Evolutionary conservation across 1,284 basidiomycete genomes (phyloP).

Genomic region (Ganoderma boninense): DNA sequence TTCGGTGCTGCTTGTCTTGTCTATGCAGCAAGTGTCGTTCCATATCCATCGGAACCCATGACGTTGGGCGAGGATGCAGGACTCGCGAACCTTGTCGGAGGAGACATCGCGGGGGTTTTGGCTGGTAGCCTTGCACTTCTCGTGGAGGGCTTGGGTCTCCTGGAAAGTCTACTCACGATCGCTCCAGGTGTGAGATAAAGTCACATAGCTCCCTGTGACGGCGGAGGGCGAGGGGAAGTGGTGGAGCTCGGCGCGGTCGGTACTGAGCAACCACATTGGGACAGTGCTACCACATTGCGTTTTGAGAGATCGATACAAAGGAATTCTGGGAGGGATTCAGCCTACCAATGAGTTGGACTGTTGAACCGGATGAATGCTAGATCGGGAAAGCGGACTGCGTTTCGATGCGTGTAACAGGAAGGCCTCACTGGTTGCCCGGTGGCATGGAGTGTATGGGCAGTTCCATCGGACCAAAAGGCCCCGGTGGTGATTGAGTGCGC

Average conservation of each 20-base stretch:
- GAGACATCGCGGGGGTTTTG: too few species aligned
- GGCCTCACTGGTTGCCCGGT: too few species aligned
- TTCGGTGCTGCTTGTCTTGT: slow-evolving; percentile 25
- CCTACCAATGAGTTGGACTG: too few species aligned
- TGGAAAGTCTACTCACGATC: slow-evolving; percentile 11
- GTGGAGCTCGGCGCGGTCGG: neutral
- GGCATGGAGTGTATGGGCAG: neutral
- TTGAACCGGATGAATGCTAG: too few species aligned
- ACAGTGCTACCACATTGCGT: neutral
- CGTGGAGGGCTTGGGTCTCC: neutral
- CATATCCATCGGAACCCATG: slow-evolving; percentile 14
- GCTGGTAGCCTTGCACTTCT: too few species aligned
- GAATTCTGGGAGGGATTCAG: too few species aligned
- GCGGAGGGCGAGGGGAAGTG: neutral
- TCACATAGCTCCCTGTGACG: slow-evolving; percentile 7
- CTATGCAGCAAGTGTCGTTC: slow-evolving; percentile 26
- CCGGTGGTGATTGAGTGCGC: neutral
- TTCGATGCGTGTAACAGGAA: too few species aligned
- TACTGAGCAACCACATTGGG: neutral
- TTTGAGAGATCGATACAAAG: too few species aligned
- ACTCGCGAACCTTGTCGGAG: neutral
- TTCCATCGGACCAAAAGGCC: slow-evolving; percentile 11
- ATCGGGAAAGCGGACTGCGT: too few species aligned
- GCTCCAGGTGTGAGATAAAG: slow-evolving; percentile 13
- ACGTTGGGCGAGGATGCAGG: slow-evolving; percentile 2